Conservation (phyloP, 805 yeast species). For the Kuraishia borneana region DNA sequence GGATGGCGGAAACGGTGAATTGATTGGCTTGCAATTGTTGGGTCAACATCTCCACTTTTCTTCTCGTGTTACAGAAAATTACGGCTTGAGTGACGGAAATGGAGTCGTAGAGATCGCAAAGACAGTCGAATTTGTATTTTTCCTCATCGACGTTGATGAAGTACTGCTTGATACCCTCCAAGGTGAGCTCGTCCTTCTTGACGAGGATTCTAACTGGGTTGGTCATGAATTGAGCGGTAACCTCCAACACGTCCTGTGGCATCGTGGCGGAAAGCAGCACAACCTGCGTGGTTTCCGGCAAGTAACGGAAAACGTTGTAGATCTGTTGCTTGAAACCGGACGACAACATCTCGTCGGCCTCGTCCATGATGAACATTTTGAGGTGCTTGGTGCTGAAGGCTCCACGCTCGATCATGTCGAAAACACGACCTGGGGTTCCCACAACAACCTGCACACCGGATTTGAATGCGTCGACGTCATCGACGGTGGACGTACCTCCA, state of each 20-base stretch:
- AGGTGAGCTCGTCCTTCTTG: conserved; percentile 85
- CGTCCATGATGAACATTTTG: conserved; percentile 87
- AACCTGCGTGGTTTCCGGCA: conserved; percentile 83
- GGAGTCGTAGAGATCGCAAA: conserved; percentile 91
- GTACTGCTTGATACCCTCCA: conserved; percentile 92
- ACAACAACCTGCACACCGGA: conserved; percentile 82
- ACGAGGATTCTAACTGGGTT: conserved; percentile 92
- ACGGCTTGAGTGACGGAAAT: conserved; percentile 95
- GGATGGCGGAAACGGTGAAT: conserved; percentile 93
- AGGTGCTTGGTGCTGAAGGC: conserved; percentile 61
- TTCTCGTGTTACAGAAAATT: conserved; percentile 93
- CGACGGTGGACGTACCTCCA: conserved; percentile 82
- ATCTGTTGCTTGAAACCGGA: conserved; percentile 95
- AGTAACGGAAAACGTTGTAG: conserved; percentile 75
- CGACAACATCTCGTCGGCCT: conserved; percentile 90
- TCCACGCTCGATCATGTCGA: conserved; percentile 83
- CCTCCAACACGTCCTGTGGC: conserved; percentile 83
- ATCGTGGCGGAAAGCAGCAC: conserved; percentile 93
- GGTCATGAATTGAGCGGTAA: conserved; percentile 84
- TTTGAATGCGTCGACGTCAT: conserved; percentile 66
- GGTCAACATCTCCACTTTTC: conserved; percentile 87
- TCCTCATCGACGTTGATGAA: conserved; percentile 86
- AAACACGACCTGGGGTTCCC: conserved; percentile 96
- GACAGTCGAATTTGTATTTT: conserved; percentile 87
- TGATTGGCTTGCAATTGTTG: conserved; percentile 67